Conservation (phyloP, 2,329 filamentous ascomycete genomes). For the Neonectria coccinea region DNA sequence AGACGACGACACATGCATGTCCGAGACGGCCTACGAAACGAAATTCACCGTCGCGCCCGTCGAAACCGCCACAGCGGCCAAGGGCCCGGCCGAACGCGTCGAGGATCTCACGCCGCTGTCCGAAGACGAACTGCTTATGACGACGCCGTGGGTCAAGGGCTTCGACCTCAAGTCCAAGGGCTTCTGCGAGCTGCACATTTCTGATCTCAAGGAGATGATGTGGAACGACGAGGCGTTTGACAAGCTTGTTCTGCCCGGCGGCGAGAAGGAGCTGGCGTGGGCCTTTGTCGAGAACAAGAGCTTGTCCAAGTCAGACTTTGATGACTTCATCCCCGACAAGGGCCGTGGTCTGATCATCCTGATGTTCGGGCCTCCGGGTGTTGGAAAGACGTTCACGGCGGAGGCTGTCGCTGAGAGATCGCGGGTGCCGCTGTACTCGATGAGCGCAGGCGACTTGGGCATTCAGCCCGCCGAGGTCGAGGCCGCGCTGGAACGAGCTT, state of each 20-base stretch:
- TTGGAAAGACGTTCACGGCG: constrained; percentile 61
- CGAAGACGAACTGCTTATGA: constrained; percentile 51
- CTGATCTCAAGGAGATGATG: constrained; percentile 34
- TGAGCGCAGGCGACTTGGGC: constrained; percentile 56
- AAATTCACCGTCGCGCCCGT: constrained; percentile 25
- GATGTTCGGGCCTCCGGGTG: constrained; percentile 58
- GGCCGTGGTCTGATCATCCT: constrained; percentile 59
- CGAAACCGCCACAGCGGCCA: constrained; percentile 22
- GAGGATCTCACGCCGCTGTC: constrained; percentile 46
- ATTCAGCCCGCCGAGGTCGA: constrained; percentile 51
- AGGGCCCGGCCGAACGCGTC: constrained; percentile 26
- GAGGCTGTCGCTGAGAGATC: constrained; percentile 54
- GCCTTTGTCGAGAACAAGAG: constrained; percentile 54
- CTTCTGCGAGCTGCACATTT: constrained; percentile 37
- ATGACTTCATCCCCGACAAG: constrained; percentile 53
- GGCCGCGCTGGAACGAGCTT: constrained; percentile 47
- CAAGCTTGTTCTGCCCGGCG: constrained; percentile 51
- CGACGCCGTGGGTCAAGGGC: constrained; percentile 53
- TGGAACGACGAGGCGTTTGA: constrained; percentile 54
- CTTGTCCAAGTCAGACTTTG: constrained; percentile 41
- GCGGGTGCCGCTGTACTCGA: constrained; percentile 53
- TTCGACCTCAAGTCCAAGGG: constrained; percentile 53
- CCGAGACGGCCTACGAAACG: constrained; percentile 14
- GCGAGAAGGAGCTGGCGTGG: constrained; percentile 54
- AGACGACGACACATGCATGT: constrained; percentile 5